Base-by-base conservation (phyloP, 2,329 filamentous ascomycete species). In the Fusarium fujikuroi region DNA sequence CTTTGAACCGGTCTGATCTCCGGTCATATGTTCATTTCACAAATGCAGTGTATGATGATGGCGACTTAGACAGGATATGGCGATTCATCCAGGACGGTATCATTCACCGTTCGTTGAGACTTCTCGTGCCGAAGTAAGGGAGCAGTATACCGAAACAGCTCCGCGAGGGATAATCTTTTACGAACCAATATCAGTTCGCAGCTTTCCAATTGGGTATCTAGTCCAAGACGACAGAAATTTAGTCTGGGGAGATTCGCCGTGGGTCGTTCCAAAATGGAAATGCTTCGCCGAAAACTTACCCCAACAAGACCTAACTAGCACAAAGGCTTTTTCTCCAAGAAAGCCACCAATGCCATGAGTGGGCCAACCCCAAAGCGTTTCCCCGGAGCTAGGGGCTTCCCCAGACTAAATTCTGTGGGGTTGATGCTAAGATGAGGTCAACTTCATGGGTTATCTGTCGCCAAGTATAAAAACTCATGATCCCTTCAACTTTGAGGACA, bases 21-120 rank as follows among this genome's bases (percentile, higher is more conserved):
- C 16, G 2, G 3, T 2, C 14, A 3, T 14, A 36, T 10, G 0
- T 0, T 6, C n/a, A 7, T 15, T 21, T 16, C 21, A 25, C 10
- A 25, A 5, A 34, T 9, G 5, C 5, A 1, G 16, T 37, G 0
- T 52, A 25, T 16, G 32, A 15, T 21, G 32, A 34, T 15, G 12
- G 3, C 21, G 12, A 9, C 11, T 9, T 50, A 21, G 3, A 1
- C 9, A 34, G 2, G 6, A 12, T 50, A 37, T 37, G n/a, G 16
- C n/a, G 11, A 25, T 10, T 0, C 11, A 3, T 36, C 2, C 3
- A 37, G 7, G 30, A 36, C 7, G 4, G 3, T 3, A 21, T 25
- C 7, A 4, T 36, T 5, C 9, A 4, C 3, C 28, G 21, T 34
- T 15, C 7, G 8, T 16, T 50, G 15, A 8, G n/a, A 5, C 10